These are phyloP conservation scores for Sporisorium exsertum DNA, from an alignment of 1,284 basidiomycete species.

Conservation along the genomic window DNA sequence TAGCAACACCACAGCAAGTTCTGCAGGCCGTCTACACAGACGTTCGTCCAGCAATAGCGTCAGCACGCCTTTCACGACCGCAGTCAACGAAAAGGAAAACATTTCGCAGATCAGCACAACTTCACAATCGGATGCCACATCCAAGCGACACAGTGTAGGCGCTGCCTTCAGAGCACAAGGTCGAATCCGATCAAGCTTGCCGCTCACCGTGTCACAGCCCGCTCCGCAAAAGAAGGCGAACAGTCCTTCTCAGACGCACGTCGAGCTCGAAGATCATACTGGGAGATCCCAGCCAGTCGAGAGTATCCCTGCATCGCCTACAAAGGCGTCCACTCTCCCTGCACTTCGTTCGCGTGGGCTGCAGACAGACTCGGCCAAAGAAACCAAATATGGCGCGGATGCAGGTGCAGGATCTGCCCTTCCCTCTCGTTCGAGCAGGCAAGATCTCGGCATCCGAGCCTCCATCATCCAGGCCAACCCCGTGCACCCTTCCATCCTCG, in stretches of 20 bases:
- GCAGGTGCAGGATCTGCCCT: not conserved
- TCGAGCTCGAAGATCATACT: not conserved
- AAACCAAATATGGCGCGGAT: not conserved
- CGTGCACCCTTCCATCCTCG: slow-evolving; percentile 31
- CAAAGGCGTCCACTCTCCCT: slow-evolving; percentile 21
- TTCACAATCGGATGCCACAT: not conserved
- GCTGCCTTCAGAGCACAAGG: not conserved
- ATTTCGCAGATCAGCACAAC: not conserved
- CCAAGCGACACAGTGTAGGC: slow-evolving; percentile 22
- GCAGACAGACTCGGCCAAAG: slow-evolving; percentile 12
- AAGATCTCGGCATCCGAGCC: slow-evolving; percentile 31
- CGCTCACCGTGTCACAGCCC: slow-evolving; percentile 23
- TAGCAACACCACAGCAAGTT: not conserved
- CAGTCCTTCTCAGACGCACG: not conserved
- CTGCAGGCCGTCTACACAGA: not conserved
- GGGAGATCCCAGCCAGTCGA: not conserved
- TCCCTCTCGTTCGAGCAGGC: slow-evolving; percentile 7
- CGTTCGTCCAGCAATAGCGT: slow-evolving; percentile 23
- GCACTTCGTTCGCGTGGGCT: slow-evolving; percentile 19
- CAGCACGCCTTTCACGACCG: not conserved
- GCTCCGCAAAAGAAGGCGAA: not conserved
- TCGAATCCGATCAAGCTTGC: slow-evolving; percentile 25
- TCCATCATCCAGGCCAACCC: slow-evolving; percentile 44
- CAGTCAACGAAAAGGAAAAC: slow-evolving; percentile 29
- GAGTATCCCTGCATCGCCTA: slow-evolving; percentile 7